Evolutionary conservation across 164 flowering plant genomes (phyloP).

Genomic region (Vitis rotundifolia): DNA sequence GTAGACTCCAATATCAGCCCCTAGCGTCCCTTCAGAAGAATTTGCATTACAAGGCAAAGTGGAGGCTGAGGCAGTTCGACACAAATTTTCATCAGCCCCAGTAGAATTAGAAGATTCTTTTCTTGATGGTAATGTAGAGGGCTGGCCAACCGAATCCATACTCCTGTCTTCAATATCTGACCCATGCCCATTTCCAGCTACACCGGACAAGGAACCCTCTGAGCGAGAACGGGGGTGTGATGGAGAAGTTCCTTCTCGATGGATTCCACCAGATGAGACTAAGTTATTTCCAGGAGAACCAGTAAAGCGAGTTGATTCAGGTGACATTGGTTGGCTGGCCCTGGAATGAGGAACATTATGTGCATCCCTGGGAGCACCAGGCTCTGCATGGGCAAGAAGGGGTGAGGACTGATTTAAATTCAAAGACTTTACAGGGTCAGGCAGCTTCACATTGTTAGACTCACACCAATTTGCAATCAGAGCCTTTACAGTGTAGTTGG

Average conservation of each 20-base stretch:
- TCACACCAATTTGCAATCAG: slow-evolving; percentile 89
- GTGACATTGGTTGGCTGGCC: slow-evolving; percentile 36
- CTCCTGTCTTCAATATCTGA: slow-evolving; percentile 40
- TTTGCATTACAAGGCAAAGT: slow-evolving; percentile 34
- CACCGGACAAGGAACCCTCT: slow-evolving; percentile 43
- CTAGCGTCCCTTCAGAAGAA: slow-evolving; percentile 26
- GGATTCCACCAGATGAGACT: slow-evolving; percentile 37
- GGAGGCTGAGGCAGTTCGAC: slow-evolving; percentile 50
- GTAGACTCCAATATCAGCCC: slow-evolving; percentile 42
- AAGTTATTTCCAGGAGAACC: slow-evolving; percentile 37
- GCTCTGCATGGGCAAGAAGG: slow-evolving; percentile 43
- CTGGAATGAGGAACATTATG: slow-evolving; percentile 33
- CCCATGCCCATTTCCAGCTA: slow-evolving; percentile 48
- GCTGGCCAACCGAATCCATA: slow-evolving; percentile 32
- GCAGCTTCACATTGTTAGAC: slow-evolving; percentile 69
- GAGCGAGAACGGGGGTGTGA: slow-evolving; percentile 57
- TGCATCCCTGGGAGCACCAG: slow-evolving; percentile 38
- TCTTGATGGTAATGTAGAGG: slow-evolving; percentile 34
- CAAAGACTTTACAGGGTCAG: slow-evolving; percentile 57
- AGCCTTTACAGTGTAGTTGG: slow-evolving; percentile 87
- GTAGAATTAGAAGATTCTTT: slow-evolving; percentile 32
- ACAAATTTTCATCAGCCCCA: slow-evolving; percentile 30
- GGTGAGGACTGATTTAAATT: slow-evolving; percentile 48
- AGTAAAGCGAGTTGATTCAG: slow-evolving; percentile 40
- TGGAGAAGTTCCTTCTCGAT: slow-evolving; percentile 39